Conservation (phyloP, 495 filamentous ascomycete genomes). For the Corynascus novoguineensis region DNA sequence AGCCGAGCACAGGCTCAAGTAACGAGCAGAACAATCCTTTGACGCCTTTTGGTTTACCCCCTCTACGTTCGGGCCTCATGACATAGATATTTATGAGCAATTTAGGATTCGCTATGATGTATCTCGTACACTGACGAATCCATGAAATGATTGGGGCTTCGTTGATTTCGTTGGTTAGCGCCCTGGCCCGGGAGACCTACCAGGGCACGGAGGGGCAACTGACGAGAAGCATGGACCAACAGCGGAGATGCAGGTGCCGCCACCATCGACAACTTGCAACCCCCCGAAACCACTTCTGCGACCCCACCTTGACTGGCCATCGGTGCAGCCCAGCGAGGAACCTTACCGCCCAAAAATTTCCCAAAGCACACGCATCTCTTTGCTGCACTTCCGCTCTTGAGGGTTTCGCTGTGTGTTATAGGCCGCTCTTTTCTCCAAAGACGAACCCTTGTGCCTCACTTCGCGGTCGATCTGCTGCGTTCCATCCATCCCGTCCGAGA, state of each 20-base stretch:
- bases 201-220: not conserved
- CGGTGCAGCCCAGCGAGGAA: slow-evolving; percentile 11
- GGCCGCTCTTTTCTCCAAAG: not conserved
- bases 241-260: slow-evolving; percentile 4
- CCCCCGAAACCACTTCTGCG: not conserved
- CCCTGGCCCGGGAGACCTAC: no score
- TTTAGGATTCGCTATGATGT: no score
- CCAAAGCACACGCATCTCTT: not conserved
- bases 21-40: no score
- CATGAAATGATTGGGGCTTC: not conserved
- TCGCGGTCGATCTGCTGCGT: no score
- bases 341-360: slow-evolving; percentile 12
- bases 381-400: not conserved
- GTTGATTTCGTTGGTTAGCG: not conserved
- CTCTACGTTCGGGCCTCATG: no score
- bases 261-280: not conserved
- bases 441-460: no score
- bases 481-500: no score
- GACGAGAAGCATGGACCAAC: slow-evolving; percentile 11
- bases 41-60: no score
- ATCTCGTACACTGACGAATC: no score
- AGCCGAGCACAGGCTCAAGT: no score
- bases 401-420: no score
- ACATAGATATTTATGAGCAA: no score
- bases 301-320: slow-evolving; percentile 30